phyloP scores from a whole-genome alignment of 208 protist genomes.

The Entamoeba histolytica region DNA sequence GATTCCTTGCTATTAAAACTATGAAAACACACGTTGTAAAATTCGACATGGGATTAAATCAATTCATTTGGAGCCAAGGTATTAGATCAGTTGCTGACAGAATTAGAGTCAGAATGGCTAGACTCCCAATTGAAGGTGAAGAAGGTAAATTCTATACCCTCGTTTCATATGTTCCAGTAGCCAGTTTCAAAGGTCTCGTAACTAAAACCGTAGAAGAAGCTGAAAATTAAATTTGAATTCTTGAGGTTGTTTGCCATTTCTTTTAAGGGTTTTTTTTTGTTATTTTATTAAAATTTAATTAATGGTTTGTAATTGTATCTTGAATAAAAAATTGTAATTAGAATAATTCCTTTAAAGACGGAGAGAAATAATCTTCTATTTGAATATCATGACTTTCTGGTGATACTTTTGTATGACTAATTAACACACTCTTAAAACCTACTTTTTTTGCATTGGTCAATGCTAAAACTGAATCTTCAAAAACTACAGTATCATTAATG shows the following conservation, averaged over 20 bases:
- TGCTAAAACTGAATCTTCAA: neutral
- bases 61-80: neutral
- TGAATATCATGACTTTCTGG: too few relatives aligned
- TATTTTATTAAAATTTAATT: too few relatives aligned
- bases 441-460: neutral
- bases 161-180: neutral
- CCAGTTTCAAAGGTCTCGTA: neutral
- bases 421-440: neutral
- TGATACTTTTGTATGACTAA: neutral
- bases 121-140: neutral
- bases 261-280: too few relatives aligned
- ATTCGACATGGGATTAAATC: neutral
- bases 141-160: slow-evolving; percentile 8
- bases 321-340: too few relatives aligned
- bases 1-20: slow-evolving; percentile 3
- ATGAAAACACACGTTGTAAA: neutral
- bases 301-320: too few relatives aligned
- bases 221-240: neutral
- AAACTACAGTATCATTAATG: neutral
- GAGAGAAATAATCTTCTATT: too few relatives aligned
- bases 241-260: too few relatives aligned
- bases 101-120: slow-evolving; percentile 4
- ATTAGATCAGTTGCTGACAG: neutral
- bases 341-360: too few relatives aligned
- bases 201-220: slow-evolving; percentile 1